phyloP scores from a whole-genome alignment of 371 early-diverging fungal species.

The Chytridiales sp. region DNA sequence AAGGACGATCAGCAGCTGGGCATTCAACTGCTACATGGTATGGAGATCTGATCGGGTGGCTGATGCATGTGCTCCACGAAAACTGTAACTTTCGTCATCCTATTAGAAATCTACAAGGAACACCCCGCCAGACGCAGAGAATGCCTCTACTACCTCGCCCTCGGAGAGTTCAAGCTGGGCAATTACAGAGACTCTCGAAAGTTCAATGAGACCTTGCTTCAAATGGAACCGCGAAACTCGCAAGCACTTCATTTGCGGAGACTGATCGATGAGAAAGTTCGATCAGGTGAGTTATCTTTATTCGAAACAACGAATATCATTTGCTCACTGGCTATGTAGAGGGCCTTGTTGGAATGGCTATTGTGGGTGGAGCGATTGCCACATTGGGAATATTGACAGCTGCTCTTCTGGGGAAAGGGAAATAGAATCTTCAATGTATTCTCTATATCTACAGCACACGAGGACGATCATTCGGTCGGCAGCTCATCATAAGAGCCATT shows the following conservation, averaged over 20 bases:
- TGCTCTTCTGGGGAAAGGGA: slow-evolving; percentile 12
- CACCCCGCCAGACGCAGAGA: slow-evolving; percentile 85
- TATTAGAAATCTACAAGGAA: slow-evolving; percentile 79
- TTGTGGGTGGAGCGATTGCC: slow-evolving; percentile 79
- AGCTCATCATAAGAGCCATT: no score
- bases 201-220: slow-evolving; percentile 74
- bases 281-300: slow-evolving; percentile 57
- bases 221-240: slow-evolving; percentile 78
- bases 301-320: neutral
- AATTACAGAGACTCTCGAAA: slow-evolving; percentile 78
- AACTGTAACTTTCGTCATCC: neutral
- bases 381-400: slow-evolving; percentile 25
- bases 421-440: no score
- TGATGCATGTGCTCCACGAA: neutral
- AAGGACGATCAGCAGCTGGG: slow-evolving; percentile 71
- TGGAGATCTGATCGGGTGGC: neutral
- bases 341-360: slow-evolving; percentile 86
- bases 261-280: slow-evolving; percentile 82
- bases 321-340: slow-evolving; percentile 49
- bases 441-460: no score
- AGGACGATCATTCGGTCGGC: no score
- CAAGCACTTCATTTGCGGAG: slow-evolving; percentile 74
- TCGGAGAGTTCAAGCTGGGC: slow-evolving; percentile 87
- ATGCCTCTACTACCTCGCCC: slow-evolving; percentile 89
- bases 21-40: slow-evolving; percentile 76